Percentiles rank a stretch among this genome's conserved stretches.
These are phyloP conservation scores for Schizothecium vesticola DNA, from an alignment of 495 filamentous ascomycete species.

Conservation along the genomic window DNA sequence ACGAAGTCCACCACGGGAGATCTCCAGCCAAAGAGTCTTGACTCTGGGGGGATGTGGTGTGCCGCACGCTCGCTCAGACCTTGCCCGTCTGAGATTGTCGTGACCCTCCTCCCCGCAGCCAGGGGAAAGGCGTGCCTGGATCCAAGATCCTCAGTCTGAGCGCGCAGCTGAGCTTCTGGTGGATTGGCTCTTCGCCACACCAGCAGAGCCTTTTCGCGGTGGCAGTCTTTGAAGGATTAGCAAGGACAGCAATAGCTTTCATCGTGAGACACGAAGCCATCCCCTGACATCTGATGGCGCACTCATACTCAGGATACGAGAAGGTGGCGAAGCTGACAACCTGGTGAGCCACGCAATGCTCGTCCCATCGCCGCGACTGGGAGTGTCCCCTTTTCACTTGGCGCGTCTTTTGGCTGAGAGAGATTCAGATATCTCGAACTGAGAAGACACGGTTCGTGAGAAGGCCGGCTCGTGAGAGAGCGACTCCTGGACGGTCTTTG, in stretches of 20 bases:
- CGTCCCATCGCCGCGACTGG: neutral
- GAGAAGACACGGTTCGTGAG: neutral
- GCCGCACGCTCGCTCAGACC: slow-evolving; percentile 1
- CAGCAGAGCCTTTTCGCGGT: neutral
- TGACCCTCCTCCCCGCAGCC: neutral
- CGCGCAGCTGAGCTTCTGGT: slow-evolving; percentile 2
- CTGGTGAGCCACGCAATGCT: neutral
- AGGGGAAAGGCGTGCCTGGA: neutral
- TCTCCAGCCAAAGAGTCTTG: neutral
- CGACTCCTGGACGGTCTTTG: neutral
- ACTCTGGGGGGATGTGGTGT: neutral
- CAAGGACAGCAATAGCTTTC: neutral
- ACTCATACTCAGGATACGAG: neutral
- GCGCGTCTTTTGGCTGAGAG: neutral
- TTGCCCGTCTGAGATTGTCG: neutral
- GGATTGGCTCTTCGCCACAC: neutral
- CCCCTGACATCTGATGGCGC: neutral
- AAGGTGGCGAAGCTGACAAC: neutral
- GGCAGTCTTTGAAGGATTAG: neutral
- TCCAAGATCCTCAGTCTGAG: slow-evolving; percentile 9
- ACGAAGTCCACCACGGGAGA: neutral
- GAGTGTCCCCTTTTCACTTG: neutral
- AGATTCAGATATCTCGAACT: neutral
- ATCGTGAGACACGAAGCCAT: neutral
- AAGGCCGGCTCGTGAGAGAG: neutral